These are phyloP conservation scores for Guyanaporus albipodus DNA, from an alignment of 768 basidiomycete genomes.

Conservation along the genomic window DNA sequence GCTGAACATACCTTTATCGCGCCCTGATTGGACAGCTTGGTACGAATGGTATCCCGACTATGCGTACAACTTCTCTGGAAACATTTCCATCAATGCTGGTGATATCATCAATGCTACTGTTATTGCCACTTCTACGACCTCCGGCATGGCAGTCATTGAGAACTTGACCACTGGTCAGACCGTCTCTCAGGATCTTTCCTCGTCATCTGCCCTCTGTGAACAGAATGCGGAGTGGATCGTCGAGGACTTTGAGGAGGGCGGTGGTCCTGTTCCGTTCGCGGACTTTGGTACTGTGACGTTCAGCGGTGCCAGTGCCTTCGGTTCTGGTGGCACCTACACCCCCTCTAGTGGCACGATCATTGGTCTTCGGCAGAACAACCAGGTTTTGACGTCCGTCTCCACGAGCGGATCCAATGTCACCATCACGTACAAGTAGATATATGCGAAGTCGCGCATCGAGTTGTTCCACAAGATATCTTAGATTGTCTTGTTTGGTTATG, in stretches of 20 bases:
- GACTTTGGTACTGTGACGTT: conserved; percentile 25
- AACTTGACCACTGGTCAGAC: conserved; percentile 16
- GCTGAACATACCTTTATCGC: background rate
- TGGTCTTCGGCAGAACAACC: conserved; percentile 8
- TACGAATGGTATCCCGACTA: conserved; percentile 22
- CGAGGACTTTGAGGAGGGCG: conserved; percentile 13
- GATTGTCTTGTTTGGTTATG: background rate
- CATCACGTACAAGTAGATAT: conserved; percentile 6
- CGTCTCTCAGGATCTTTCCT: conserved; percentile 3
- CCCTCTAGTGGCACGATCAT: conserved; percentile 8
- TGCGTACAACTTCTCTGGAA: conserved; percentile 11
- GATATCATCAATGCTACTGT: conserved; percentile 17
- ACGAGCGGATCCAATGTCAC: conserved; percentile 1
- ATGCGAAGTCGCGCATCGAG: background rate
- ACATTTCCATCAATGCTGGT: conserved; percentile 13
- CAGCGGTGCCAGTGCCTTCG: conserved; percentile 8
- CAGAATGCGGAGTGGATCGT: conserved; percentile 24
- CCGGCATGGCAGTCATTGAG: conserved; percentile 17
- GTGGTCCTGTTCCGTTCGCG: conserved; percentile 5
- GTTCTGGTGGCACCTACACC: conserved; percentile 3
- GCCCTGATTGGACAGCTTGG: conserved; percentile 15
- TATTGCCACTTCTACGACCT: conserved; percentile 16
- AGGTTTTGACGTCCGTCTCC: conserved; percentile 12
- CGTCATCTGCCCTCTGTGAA: conserved; percentile 15
- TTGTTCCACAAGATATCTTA: no score